These are phyloP conservation scores for Blastomyces gilchristii DNA, from an alignment of 2,329 filamentous ascomycete species.

Conservation along the genomic window DNA sequence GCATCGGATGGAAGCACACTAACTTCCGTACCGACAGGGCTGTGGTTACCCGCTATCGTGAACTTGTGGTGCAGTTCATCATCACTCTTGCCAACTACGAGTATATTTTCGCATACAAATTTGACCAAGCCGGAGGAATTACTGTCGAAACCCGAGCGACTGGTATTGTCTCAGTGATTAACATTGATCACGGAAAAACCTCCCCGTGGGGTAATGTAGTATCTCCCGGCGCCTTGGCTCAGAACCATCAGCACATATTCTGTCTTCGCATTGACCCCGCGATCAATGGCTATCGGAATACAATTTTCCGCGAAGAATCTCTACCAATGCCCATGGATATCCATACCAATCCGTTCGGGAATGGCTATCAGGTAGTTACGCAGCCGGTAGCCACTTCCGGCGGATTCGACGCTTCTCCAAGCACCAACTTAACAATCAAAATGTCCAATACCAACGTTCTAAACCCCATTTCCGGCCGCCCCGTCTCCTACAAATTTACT, in stretches of 20 bases:
- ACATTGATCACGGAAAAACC: slow-evolving; percentile 49
- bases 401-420: slow-evolving; percentile 45
- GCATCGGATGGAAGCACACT: slow-evolving; percentile 61
- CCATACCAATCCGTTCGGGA: slow-evolving; percentile 51
- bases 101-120: slow-evolving; percentile 56
- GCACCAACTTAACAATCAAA: slow-evolving; percentile 38
- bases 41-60: slow-evolving; percentile 50
- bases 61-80: slow-evolving; percentile 58
- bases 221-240: slow-evolving; percentile 52
- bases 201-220: slow-evolving; percentile 53
- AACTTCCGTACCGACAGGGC: slow-evolving; percentile 56
- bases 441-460: slow-evolving; percentile 37
- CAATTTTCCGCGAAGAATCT: slow-evolving; percentile 46
- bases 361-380: slow-evolving; percentile 48
- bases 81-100: slow-evolving; percentile 63
- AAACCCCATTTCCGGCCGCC: slow-evolving; percentile 36
- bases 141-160: slow-evolving; percentile 54
- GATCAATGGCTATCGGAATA: slow-evolving; percentile 48
- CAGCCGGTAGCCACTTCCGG: slow-evolving; percentile 38
- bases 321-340: slow-evolving; percentile 41
- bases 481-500: slow-evolving; percentile 40
- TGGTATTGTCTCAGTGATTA: slow-evolving; percentile 53
- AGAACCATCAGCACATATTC: slow-evolving; percentile 64
- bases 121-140: slow-evolving; percentile 54
- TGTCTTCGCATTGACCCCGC: slow-evolving; percentile 54